Evolutionary conservation across 352 stramenopile species (phyloP).

Genomic region (Pythium monospermum): DNA sequence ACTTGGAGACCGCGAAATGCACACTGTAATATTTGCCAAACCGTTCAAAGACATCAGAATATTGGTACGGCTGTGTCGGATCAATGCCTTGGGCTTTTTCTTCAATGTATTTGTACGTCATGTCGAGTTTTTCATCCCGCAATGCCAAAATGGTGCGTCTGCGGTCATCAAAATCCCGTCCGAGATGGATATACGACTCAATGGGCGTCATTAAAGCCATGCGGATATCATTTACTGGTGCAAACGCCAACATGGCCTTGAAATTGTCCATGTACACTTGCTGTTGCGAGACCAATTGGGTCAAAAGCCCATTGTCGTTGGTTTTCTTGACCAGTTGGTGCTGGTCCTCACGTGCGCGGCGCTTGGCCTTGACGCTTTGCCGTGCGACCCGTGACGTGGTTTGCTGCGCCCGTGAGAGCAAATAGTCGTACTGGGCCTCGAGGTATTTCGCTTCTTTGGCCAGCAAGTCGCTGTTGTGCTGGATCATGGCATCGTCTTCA

Average conservation of each 20-base stretch:
- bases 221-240: conserved; percentile 62
- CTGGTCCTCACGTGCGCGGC: conserved; percentile 32
- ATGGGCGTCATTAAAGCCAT: conserved; percentile 79
- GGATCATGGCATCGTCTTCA: conserved; percentile 15
- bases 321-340: conserved; percentile 37
- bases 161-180: conserved; percentile 55
- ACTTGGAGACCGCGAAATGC: conserved; percentile 69
- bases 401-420: conserved; percentile 38
- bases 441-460: conserved; percentile 70
- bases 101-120: conserved; percentile 78
- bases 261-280: conserved; percentile 75
- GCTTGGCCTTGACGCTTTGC: conserved; percentile 40
- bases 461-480: conserved; percentile 57
- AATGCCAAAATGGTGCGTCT: conserved; percentile 51
- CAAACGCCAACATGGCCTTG: conserved; percentile 70
- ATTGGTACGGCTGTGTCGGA: conserved; percentile 55
- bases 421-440: conserved; percentile 57
- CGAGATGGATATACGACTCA: conserved; percentile 67
- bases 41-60: conserved; percentile 75
- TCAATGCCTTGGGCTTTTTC: conserved; percentile 56
- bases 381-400: conserved; percentile 10
- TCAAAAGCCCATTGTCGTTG: conserved; percentile 46
- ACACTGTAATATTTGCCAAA: conserved; percentile 80
- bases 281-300: conserved; percentile 57
- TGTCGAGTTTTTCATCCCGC: conserved; percentile 73